phyloP scores from a whole-genome alignment of 176 grass and related monocot species.

The Otatea glauca region DNA sequence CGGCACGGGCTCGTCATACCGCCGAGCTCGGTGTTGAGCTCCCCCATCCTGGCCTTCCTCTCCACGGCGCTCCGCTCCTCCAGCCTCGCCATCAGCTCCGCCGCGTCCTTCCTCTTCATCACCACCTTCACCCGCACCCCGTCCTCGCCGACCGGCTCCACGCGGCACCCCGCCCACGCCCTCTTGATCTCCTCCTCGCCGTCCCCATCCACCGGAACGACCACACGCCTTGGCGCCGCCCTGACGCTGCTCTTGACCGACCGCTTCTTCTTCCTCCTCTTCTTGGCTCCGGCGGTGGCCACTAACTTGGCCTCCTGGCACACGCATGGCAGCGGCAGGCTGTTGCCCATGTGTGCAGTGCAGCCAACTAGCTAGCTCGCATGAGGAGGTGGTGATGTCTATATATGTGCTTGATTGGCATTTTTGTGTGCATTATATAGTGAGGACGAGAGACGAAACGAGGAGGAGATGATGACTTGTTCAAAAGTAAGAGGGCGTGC shows the following conservation, averaged over 20 bases:
- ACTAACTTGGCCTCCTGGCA: neutral
- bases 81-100: constrained; percentile 52
- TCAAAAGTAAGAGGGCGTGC: constrained; percentile 13
- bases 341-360: constrained; percentile 47
- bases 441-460: neutral
- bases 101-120: constrained; percentile 59
- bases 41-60: constrained; percentile 5
- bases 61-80: neutral
- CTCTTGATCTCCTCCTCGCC: neutral
- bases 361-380: neutral
- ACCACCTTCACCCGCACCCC: constrained; percentile 53
- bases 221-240: constrained; percentile 14
- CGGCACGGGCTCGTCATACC: constrained; percentile 32
- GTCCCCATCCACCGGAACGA: constrained; percentile 31
- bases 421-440: neutral
- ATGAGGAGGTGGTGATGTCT: neutral
- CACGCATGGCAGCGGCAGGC: constrained; percentile 33
- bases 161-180: constrained; percentile 25
- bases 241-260: neutral
- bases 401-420: neutral
- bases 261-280: neutral
- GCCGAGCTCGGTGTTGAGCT: neutral
- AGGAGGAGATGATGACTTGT: neutral
- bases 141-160: neutral
- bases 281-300: neutral